These are phyloP conservation scores for Calonectria hongkongensis DNA, from an alignment of 2,329 filamentous ascomycete genomes.

Conservation along the genomic window DNA sequence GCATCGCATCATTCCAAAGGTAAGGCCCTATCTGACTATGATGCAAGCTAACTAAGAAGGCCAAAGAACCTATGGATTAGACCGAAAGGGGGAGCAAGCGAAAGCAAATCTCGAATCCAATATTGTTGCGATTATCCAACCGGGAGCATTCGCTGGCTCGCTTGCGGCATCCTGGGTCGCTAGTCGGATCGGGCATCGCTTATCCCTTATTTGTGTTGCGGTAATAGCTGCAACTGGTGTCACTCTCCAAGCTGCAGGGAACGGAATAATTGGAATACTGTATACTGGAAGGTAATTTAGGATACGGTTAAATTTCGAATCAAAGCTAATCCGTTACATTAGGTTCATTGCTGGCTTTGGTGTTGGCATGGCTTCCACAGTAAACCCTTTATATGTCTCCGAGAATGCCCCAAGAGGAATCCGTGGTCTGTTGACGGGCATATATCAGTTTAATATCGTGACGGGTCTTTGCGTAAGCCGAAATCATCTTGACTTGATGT, in stretches of 20 bases:
- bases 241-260: background rate
- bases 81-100: background rate
- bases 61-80: background rate
- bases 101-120: background rate
- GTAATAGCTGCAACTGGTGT: background rate
- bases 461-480: background rate
- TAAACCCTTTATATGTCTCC: conserved; percentile 30
- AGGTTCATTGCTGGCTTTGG: conserved; percentile 27
- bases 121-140: background rate
- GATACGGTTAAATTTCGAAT: background rate
- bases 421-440: conserved; percentile 22
- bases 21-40: background rate
- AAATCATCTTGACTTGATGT: too few relatives aligned
- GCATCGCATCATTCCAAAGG: background rate
- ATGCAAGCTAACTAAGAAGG: background rate
- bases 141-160: background rate
- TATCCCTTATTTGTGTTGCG: background rate
- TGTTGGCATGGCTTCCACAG: conserved; percentile 25
- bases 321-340: background rate
- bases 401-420: conserved; percentile 28
- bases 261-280: background rate
- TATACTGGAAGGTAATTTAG: background rate
- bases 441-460: conserved; percentile 17
- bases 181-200: background rate
- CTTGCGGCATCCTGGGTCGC: background rate